Evolutionary conservation across 108 stramenopile genomes (phyloP).

Genomic region (Cyclostephanos tholiformis): DNA sequence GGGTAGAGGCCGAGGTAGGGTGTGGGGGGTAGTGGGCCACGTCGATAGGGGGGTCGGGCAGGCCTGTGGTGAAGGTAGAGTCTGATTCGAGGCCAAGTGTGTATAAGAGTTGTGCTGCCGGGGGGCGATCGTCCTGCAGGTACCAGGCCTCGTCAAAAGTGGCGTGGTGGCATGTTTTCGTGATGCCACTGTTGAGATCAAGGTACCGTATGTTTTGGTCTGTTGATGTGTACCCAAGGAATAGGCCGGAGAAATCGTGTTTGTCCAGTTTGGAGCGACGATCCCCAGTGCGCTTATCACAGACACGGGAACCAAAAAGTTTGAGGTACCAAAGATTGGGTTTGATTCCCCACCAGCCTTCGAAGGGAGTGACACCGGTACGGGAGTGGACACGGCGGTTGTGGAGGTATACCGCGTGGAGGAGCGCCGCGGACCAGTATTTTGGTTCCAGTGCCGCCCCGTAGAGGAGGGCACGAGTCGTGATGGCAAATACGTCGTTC

Average conservation of each 20-base stretch:
- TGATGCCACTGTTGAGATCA: no score
- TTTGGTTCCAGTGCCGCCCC: no score
- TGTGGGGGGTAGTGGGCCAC: neutral
- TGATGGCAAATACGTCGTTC: neutral
- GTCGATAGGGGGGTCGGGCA: neutral
- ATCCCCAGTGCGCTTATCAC: constrained; percentile 11
- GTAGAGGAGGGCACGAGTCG: constrained; percentile 7
- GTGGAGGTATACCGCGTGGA: constrained; percentile 20
- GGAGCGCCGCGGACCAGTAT: neutral
- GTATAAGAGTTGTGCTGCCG: constrained; percentile 6
- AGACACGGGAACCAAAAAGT: constrained; percentile 12
- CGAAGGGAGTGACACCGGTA: neutral
- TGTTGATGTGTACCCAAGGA: no score
- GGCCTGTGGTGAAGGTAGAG: neutral
- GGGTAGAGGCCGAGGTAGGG: neutral
- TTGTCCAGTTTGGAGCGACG: constrained; percentile 6
- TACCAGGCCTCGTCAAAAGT: constrained; percentile 1
- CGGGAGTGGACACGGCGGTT: constrained; percentile 8
- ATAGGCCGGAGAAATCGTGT: no score
- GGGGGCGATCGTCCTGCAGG: neutral
- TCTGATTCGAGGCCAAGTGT: neutral
- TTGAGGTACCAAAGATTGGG: no score
- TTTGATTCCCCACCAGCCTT: neutral
- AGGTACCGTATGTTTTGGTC: no score
- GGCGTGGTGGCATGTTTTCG: no score